Percentiles rank a stretch among this genome's conserved stretches.
Evolutionary conservation across 2,329 filamentous ascomycete species (phyloP).

Genomic region (Aspergillus tubingensis): DNA sequence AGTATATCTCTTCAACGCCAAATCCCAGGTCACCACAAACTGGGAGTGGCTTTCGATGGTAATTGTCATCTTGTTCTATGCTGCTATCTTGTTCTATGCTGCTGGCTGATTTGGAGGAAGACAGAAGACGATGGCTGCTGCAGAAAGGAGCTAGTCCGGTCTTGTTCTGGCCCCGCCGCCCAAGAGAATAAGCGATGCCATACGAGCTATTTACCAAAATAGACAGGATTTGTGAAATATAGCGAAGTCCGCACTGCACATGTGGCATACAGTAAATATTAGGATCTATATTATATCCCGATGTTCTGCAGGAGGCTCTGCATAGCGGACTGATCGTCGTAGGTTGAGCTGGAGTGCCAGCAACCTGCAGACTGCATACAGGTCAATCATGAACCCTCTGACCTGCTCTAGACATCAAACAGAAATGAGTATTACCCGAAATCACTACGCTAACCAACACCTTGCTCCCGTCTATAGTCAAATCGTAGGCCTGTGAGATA

Average conservation of each 20-base stretch:
- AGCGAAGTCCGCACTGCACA: not conserved
- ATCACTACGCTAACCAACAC: not conserved
- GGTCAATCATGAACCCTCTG: not conserved
- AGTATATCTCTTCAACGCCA: not conserved
- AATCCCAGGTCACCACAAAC: not conserved
- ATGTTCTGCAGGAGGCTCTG: no score
- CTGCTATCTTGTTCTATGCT: no score
- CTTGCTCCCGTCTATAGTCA: not conserved
- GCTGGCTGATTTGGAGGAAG: no score
- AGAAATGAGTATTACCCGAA: not conserved
- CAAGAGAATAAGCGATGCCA: not conserved
- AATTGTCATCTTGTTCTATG: not conserved
- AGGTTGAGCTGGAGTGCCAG: not conserved
- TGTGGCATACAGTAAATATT: no score
- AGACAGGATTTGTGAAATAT: not conserved
- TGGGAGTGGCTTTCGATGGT: not conserved
- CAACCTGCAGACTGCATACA: not conserved
- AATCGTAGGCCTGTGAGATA: not conserved
- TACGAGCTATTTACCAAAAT: not conserved
- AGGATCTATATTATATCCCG: no score
- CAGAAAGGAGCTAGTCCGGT: not conserved
- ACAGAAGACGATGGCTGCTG: not conserved
- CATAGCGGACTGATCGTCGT: no score
- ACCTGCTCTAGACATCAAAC: not conserved
- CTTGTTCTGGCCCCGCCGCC: not conserved